Base-by-base conservation (phyloP, 495 filamentous ascomycete species). In the Penicillium samsonianum region DNA sequence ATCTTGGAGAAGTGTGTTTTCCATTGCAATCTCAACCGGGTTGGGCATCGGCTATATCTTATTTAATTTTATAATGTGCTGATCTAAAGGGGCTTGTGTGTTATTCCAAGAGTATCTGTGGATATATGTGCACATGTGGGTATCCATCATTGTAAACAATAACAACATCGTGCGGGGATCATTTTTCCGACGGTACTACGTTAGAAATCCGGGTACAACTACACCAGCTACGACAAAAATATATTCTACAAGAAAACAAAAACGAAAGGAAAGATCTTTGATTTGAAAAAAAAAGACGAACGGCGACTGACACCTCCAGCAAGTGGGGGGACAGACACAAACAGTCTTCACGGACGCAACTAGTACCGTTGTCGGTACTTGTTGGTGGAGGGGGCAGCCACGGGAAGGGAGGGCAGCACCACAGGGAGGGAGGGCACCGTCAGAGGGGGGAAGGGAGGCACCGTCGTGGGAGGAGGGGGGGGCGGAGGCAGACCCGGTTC, bases 361-460 rank as follows among this genome's bases (percentile, higher is more conserved):
- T 46, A 47, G 44, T 30, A 47, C 44, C 44, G 25, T 30, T 47
- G 44, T 2, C 44, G 44, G 44, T 47, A 47, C 44, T 47, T 28
- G 44, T n/a, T 46, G 25, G 44, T 26, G n/a, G 44, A 19, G n/a
- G 44, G 44, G 1, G 25, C 44, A 26, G 26, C 25, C 25, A 6
- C 14, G 1, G 25, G n/a, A 9, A 38, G 35, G 16, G 6, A 37
- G 33, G 33, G 14, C 33, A 14, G 14, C 33, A 37, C 33, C 14
- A 3, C 4, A 3, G 33, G 33, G 12, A 35, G 12, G 5, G 33
- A 35, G 14, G 33, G 40, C 3, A 4, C 20, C 5, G 19, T 3
- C 23, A 14, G 22, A 14, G 28, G 17, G 7, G 14, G 16, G 5
- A 3, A 6, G 5, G 31, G 31, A 22, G 20, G 48, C 33, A 20